Base-by-base conservation (phyloP, 2,329 filamentous ascomycete species). In the Dactylonectria estremocensis region DNA sequence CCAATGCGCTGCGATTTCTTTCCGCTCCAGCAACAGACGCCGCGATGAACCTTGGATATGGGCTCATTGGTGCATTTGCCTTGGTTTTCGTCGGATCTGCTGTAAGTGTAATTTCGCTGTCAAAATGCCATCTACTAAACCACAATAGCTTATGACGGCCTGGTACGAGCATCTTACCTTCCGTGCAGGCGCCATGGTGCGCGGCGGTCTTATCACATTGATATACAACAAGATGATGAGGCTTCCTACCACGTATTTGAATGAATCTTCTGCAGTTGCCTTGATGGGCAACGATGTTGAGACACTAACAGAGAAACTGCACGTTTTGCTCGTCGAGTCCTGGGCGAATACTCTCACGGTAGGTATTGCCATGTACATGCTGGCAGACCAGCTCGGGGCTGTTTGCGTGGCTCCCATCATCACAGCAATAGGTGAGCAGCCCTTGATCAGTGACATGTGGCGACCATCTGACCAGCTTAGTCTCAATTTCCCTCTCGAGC, bases 81-180 rank as follows among this genome's bases (percentile, higher is more conserved):
- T 61, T 79, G 5, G 77, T 80, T 3, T 80, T 78, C 31, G 61
- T 80, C 0, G 76, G 76, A 22, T 74, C 73, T 16, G 78, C 79
- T 43, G 78, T 79, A 61, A 65, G 72, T 71, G 22, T 31, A 48
- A 28, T 1, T n/a, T 0, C 28, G 10, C 6, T 2, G 16, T 6
- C 2, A 11, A 11, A 43, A 7, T 4, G 6, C 9, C 13, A 31
- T 55, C 56, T 33, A 65, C 58, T 55, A 46, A 35, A 20, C 14
- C 11, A 31, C 0, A 4, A 5, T n/a, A 77, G 75, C 67, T 77
- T 8, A 64, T 74, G 8, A 80, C 75, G 11, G 78, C 77, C 1
- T 80, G 79, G 73, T 79, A 79, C 52, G 77, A 80, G 37, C 77
- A 81, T 28, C 61, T 79, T 8, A 75, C 74, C 2, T 80, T 76